A percentile compares a stretch with the other conserved stretches of the same genome.
phyloP scores from a whole-genome alignment of 2,329 filamentous ascomycete genomes.

The Xylaria hypoxylon region DNA sequence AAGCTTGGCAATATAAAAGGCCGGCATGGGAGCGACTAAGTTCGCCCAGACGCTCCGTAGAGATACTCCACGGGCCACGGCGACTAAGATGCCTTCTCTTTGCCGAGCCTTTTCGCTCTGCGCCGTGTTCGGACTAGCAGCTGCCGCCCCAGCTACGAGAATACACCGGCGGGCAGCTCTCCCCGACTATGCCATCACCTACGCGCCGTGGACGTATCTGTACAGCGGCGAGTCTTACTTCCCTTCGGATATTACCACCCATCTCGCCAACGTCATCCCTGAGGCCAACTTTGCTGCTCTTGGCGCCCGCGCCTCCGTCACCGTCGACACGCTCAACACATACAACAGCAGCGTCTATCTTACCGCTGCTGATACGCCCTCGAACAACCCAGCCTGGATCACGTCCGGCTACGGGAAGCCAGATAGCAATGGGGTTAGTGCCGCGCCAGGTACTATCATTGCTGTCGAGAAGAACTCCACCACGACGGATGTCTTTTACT shows the following conservation, averaged over 20 bases:
- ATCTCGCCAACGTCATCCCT: slow-evolving; percentile 29
- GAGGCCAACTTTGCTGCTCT: slow-evolving; percentile 26
- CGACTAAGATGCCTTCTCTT: slow-evolving; percentile 19
- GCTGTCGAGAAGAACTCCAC: slow-evolving; percentile 37
- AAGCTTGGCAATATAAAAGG: slow-evolving; percentile 23
- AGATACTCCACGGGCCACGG: slow-evolving; percentile 5
- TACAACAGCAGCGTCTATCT: slow-evolving; percentile 34
- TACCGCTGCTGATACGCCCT: slow-evolving; percentile 21
- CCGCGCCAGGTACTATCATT: slow-evolving; percentile 33
- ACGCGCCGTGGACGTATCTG: slow-evolving; percentile 34
- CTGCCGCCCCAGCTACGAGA: slow-evolving; percentile 18
- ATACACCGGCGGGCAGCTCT: slow-evolving; percentile 21
- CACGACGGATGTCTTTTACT: slow-evolving; percentile 35
- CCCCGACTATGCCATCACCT: slow-evolving; percentile 34
- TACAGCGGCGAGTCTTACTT: slow-evolving; percentile 36
- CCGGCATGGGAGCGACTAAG: slow-evolving; percentile 2
- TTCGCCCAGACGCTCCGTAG: not conserved
- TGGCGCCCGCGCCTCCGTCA: slow-evolving; percentile 23
- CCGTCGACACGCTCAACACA: slow-evolving; percentile 27
- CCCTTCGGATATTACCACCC: slow-evolving; percentile 31
- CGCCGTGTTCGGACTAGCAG: slow-evolving; percentile 23
- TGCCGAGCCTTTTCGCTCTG: slow-evolving; percentile 20
- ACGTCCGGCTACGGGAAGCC: slow-evolving; percentile 31
- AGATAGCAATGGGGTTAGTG: slow-evolving; percentile 25
- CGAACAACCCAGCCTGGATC: slow-evolving; percentile 33